phyloP scores from a whole-genome alignment of 2,329 filamentous ascomycete species.

The Aureobasidium sp. region DNA sequence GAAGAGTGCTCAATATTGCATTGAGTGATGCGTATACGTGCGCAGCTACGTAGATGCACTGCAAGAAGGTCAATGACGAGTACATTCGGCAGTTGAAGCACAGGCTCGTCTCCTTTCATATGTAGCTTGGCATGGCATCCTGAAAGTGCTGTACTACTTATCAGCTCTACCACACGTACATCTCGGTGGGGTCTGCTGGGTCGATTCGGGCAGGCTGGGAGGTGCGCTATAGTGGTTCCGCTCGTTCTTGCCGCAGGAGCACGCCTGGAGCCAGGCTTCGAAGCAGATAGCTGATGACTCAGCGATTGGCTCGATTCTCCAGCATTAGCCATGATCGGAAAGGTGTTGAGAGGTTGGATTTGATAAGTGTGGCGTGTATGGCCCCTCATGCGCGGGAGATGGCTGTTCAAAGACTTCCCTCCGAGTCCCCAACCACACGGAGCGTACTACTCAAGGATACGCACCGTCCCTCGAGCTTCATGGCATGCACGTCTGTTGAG shows the following conservation, averaged over 20 bases:
- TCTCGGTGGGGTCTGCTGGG: not conserved
- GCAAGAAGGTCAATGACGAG: not conserved
- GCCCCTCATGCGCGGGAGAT: not conserved
- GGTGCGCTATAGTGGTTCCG: not conserved
- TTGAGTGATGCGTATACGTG: not conserved
- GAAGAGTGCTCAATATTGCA: not conserved
- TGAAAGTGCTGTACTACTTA: not conserved
- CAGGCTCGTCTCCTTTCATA: not conserved
- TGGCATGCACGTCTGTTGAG: not conserved
- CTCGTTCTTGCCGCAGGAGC: not conserved
- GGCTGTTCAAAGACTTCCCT: not conserved
- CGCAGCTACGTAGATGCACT: not conserved
- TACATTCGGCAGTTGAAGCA: constrained; percentile 3
- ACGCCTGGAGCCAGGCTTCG: not conserved
- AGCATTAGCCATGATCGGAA: not conserved
- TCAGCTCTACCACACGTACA: no score
- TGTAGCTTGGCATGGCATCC: not conserved
- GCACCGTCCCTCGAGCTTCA: not conserved
- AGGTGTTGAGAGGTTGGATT: not conserved
- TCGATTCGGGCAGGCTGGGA: not conserved
- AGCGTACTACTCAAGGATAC: not conserved
- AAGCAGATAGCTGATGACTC: not conserved
- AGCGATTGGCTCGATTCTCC: not conserved
- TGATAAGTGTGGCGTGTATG: not conserved
- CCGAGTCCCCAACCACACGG: not conserved